A percentile compares a stretch with the other conserved stretches of the same genome.
Conservation (phyloP, 2,329 filamentous ascomycete species). For the Penicillium olsonii region DNA sequence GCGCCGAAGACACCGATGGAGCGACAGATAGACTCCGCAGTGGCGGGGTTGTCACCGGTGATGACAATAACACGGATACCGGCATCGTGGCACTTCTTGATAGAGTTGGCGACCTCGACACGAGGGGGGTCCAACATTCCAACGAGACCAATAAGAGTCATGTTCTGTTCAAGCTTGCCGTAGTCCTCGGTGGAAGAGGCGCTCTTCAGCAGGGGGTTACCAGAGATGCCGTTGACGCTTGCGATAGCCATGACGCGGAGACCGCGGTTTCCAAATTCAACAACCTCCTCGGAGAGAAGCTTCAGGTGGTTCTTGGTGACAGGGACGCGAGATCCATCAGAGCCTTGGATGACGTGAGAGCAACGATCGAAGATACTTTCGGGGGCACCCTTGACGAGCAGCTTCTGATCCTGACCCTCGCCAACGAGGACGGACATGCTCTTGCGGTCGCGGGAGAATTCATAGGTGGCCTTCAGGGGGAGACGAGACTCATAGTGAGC, state of each 20-base stretch:
- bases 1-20: slow-evolving; percentile 90
- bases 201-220: slow-evolving; percentile 67
- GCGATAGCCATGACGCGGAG: slow-evolving; percentile 94
- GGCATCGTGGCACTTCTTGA: slow-evolving; percentile 84
- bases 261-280: slow-evolving; percentile 87
- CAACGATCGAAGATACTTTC: slow-evolving; percentile 94
- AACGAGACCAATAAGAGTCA: slow-evolving; percentile 91
- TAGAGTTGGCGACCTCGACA: slow-evolving; percentile 82
- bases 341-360: slow-evolving; percentile 75
- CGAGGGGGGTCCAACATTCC: slow-evolving; percentile 97
- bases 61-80: slow-evolving; percentile 98
- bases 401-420: slow-evolving; percentile 68
- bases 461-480: slow-evolving; percentile 80
- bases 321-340: slow-evolving; percentile 73
- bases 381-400: slow-evolving; percentile 94
- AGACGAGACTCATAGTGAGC: slow-evolving; percentile 77
- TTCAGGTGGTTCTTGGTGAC: slow-evolving; percentile 69
- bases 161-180: slow-evolving; percentile 81
- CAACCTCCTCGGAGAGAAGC: slow-evolving; percentile 75
- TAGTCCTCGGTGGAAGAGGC: slow-evolving; percentile 87
- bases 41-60: slow-evolving; percentile 97
- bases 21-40: slow-evolving; percentile 94
- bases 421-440: slow-evolving; percentile 97
- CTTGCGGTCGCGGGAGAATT: slow-evolving; percentile 97
- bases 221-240: slow-evolving; percentile 72